Evolutionary conservation across 208 protist species (phyloP).

Genomic region (Crithidia sp.): DNA sequence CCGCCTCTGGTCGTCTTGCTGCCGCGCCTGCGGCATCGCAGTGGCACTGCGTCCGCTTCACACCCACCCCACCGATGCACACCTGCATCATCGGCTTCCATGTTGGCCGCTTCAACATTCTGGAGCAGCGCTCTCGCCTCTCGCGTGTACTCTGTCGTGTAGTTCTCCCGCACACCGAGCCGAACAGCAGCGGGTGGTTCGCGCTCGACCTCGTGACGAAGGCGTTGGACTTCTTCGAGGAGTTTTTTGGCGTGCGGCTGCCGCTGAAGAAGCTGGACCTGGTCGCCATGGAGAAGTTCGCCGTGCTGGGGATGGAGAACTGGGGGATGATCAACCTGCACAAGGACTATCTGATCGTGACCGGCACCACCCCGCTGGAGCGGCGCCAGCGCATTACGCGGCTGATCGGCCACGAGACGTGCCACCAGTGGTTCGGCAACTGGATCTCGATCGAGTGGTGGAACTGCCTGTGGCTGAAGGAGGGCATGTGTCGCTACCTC

Average conservation of each 20-base stretch:
- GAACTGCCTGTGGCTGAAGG: slow-evolving; percentile 96
- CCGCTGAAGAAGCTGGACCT: slow-evolving; percentile 93
- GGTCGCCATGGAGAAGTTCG: slow-evolving; percentile 45
- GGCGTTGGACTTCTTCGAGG: slow-evolving; percentile 82
- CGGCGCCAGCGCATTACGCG: slow-evolving; percentile 83
- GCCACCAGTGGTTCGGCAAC: slow-evolving; percentile 96
- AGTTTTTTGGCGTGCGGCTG: slow-evolving; percentile 89
- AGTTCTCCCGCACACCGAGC: slow-evolving; percentile 43
- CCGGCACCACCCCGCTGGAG: slow-evolving; percentile 50
- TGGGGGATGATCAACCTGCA: slow-evolving; percentile 92
- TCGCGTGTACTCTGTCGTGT: slow-evolving; percentile 65
- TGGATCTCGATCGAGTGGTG: slow-evolving; percentile 95
- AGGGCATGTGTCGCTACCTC: slow-evolving; percentile 96
- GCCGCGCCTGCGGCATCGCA: slow-evolving; percentile 4
- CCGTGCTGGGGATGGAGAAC: slow-evolving; percentile 86
- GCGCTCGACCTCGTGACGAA: slow-evolving; percentile 90
- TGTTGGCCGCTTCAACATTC: slow-evolving; percentile 91
- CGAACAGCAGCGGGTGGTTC: slow-evolving; percentile 65
- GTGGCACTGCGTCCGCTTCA: slow-evolving; percentile 44
- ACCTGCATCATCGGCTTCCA: slow-evolving; percentile 81
- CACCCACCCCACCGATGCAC: slow-evolving; percentile 51
- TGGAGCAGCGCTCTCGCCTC: slow-evolving; percentile 61
- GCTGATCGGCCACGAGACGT: slow-evolving; percentile 94
- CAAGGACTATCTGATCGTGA: slow-evolving; percentile 69
- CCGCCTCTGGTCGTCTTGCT: neutral